Evolutionary conservation across 441 rosid species (phyloP), one percentile per base, ranked within the genome.

Genomic region (Corymbia citriodora): DNA sequence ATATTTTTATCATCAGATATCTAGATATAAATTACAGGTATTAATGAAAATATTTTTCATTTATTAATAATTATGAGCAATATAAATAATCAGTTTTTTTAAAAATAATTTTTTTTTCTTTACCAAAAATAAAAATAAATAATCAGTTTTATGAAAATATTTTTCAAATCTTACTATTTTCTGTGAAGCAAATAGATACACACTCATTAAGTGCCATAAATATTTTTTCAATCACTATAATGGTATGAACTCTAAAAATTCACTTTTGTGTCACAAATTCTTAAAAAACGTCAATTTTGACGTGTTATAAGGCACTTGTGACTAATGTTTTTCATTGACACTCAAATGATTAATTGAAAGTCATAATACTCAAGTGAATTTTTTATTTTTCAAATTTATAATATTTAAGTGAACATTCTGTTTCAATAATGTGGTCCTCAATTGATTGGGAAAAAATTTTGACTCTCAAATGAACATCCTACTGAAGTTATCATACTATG

Each of bases 121-220:
- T 33, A 33, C 33, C 33, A 33, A 33, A 33, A 33, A 33, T 33
- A 33, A 33, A 33, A 33, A 33, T 33, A 33, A 33, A 33, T 33
- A 33, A 33, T 65, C 0, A 65, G n/a, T 2, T 65, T 65, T n/a
- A 65, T 11, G 17, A 61, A 61, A 27, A 11, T 2, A 27, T 0
- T 27, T 61, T 61, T 0, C 0, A 61, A 25, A 2, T 27, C 1
- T 10, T 61, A 25, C 10, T 5, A 5, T 11, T 61, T 61, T 61
- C 0, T 7, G 5, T 0, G 0, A 4, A 61, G 23, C n/a, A 61
- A 61, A 61, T 7, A 11, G 1, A 14, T 1, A 65, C 9, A 7
- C 19, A 14, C 31, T 29, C 33, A 29, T 6, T 13, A 2, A 14
- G 15, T 65, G 5, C 1, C 19, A n/a, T n/a, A 61, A 61, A 11